Conservation (phyloP, 2,329 filamentous ascomycete species). For the Pezicula radicicola region DNA sequence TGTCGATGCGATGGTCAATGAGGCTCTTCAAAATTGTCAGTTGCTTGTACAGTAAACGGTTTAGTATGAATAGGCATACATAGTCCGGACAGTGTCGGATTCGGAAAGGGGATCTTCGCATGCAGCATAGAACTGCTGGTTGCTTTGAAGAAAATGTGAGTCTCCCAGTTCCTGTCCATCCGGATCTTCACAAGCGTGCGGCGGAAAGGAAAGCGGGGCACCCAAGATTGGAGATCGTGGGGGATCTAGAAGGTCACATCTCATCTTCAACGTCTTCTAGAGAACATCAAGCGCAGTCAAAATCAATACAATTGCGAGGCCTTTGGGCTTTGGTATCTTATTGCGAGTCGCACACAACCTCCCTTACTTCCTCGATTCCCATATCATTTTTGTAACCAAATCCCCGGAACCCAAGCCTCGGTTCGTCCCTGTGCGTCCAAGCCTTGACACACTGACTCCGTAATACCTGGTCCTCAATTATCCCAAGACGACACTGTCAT, state of each 20-base stretch:
- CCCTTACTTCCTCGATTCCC: too few relatives aligned
- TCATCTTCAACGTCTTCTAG: neutral
- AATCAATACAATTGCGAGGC: neutral
- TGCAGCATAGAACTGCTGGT: too few relatives aligned
- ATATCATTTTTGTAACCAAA: too few relatives aligned
- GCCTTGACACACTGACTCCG: neutral
- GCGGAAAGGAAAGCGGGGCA: neutral
- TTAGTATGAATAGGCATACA: too few relatives aligned
- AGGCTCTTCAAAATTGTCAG: neutral
- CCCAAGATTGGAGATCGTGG: neutral
- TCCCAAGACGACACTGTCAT: slow-evolving; percentile 28
- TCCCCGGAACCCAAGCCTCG: too few relatives aligned
- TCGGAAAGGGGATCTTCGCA: too few relatives aligned
- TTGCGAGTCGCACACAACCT: neutral
- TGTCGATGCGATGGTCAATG: neutral
- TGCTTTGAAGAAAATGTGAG: too few relatives aligned
- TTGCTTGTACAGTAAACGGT: neutral
- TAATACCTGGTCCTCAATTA: slow-evolving; percentile 2
- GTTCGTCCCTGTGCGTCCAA: neutral
- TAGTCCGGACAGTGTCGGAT: too few relatives aligned
- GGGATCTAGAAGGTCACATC: neutral
- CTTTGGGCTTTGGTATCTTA: neutral
- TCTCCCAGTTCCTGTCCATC: too few relatives aligned
- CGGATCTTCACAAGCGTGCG: neutral
- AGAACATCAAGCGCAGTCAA: neutral